These are phyloP conservation scores for Pythium apleroticum DNA, from an alignment of 352 stramenopile species.

Conservation along the genomic window DNA sequence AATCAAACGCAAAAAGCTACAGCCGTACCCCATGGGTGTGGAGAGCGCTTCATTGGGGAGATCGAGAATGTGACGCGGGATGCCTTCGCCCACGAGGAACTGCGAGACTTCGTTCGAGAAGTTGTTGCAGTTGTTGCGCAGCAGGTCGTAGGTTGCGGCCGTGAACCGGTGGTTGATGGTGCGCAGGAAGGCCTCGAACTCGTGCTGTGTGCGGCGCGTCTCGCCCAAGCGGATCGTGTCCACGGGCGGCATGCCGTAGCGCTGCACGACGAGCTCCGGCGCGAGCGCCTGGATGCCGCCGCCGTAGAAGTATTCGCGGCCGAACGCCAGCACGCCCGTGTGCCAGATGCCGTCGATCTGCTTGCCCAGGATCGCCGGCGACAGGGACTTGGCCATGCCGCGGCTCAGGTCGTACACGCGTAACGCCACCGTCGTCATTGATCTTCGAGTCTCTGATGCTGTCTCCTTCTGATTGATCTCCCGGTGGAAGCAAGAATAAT, in stretches of 20 bases:
- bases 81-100: slow-evolving; percentile 85
- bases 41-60: slow-evolving; percentile 87
- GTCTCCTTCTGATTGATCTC: not conserved
- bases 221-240: slow-evolving; percentile 75
- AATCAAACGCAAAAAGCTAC: slow-evolving; percentile 18
- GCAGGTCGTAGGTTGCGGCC: slow-evolving; percentile 91
- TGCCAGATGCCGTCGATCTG: slow-evolving; percentile 94
- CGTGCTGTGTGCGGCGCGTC: slow-evolving; percentile 60
- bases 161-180: slow-evolving; percentile 84
- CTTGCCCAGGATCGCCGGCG: slow-evolving; percentile 88
- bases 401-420: slow-evolving; percentile 96
- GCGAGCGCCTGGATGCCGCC: slow-evolving; percentile 88
- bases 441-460: not conserved
- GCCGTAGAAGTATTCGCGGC: slow-evolving; percentile 95
- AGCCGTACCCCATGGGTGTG: slow-evolving; percentile 88
- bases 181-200: slow-evolving; percentile 87
- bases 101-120: slow-evolving; percentile 91
- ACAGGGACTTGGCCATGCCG: slow-evolving; percentile 90
- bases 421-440: slow-evolving; percentile 60
- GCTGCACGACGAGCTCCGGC: slow-evolving; percentile 64
- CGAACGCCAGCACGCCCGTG: slow-evolving; percentile 80
- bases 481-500: not conserved
- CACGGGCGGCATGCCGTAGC: slow-evolving; percentile 88
- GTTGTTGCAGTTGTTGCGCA: slow-evolving; percentile 97
- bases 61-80: slow-evolving; percentile 91